phyloP scores from a whole-genome alignment of 2,329 filamentous ascomycete species.

The Pseudomassariella vexata region DNA sequence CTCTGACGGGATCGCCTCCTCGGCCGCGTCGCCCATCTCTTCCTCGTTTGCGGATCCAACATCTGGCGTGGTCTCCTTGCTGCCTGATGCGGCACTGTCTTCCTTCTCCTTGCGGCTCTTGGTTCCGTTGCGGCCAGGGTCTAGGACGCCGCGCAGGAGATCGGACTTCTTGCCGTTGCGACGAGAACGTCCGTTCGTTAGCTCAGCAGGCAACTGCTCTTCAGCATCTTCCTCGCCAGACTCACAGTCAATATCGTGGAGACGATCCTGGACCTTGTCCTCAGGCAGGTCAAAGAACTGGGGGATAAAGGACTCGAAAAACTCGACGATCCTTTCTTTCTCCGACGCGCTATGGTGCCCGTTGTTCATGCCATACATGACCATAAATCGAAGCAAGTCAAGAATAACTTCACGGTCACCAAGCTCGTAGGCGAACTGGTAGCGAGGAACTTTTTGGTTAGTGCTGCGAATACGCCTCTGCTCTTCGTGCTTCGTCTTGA shows the following conservation, averaged over 20 bases:
- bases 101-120: constrained; percentile 69
- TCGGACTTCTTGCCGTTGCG: constrained; percentile 74
- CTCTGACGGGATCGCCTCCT: constrained; percentile 56
- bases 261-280: constrained; percentile 60
- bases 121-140: constrained; percentile 67
- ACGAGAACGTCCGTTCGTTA: constrained; percentile 61
- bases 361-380: constrained; percentile 61
- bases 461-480: constrained; percentile 67
- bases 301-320: constrained; percentile 71
- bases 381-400: constrained; percentile 56
- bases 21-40: constrained; percentile 58
- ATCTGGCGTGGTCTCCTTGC: constrained; percentile 86
- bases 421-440: constrained; percentile 74
- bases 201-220: constrained; percentile 64
- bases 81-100: constrained; percentile 69
- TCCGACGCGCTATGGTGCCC: constrained; percentile 67
- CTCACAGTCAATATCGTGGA: constrained; percentile 63
- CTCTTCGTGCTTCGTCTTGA: constrained; percentile 90
- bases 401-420: constrained; percentile 63
- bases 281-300: constrained; percentile 72
- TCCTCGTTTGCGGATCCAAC: constrained; percentile 72
- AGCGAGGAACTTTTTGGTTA: constrained; percentile 54
- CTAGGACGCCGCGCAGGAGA: constrained; percentile 79
- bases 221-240: constrained; percentile 75
- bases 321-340: constrained; percentile 67